phyloP scores from a whole-genome alignment of 129 eudicot species.

The Tagetes patula region DNA sequence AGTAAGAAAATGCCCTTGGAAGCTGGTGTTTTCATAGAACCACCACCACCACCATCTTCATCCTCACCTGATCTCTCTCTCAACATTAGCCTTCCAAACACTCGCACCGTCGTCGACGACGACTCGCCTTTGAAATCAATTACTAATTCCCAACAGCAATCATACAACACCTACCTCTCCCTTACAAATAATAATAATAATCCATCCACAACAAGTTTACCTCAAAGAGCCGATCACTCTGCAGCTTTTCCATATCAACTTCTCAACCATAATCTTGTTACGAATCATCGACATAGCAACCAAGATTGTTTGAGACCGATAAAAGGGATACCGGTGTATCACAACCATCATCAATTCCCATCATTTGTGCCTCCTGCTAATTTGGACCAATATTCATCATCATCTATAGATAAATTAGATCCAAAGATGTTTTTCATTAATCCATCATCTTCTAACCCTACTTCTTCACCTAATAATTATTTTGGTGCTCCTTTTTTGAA shows the following conservation, averaged over 20 bases:
- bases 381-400: conserved; percentile 32
- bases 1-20: conserved; percentile 69
- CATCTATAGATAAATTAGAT: conserved; percentile 43
- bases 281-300: neutral
- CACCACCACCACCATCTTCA: conserved; percentile 38
- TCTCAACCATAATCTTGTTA: too few species aligned
- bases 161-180: conserved; percentile 58
- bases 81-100: conserved; percentile 73
- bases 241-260: conserved; percentile 34
- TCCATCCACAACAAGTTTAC: conserved; percentile 25
- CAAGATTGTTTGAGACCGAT: conserved; percentile 65
- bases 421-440: conserved; percentile 57
- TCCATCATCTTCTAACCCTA: conserved; percentile 39
- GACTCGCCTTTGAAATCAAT: conserved; percentile 27
- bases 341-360: conserved; percentile 51
- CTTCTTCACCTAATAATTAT: conserved; percentile 33
- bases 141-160: conserved; percentile 18
- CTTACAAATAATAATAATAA: conserved; percentile 50
- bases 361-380: conserved; percentile 47
- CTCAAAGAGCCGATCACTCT: conserved; percentile 32
- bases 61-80: conserved; percentile 94
- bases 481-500: conserved; percentile 21
- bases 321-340: conserved; percentile 89
- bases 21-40: conserved; percentile 57
- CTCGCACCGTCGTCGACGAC: conserved; percentile 2